Conservation (phyloP, 306 rosid genomes). For the Malus fusca region DNA sequence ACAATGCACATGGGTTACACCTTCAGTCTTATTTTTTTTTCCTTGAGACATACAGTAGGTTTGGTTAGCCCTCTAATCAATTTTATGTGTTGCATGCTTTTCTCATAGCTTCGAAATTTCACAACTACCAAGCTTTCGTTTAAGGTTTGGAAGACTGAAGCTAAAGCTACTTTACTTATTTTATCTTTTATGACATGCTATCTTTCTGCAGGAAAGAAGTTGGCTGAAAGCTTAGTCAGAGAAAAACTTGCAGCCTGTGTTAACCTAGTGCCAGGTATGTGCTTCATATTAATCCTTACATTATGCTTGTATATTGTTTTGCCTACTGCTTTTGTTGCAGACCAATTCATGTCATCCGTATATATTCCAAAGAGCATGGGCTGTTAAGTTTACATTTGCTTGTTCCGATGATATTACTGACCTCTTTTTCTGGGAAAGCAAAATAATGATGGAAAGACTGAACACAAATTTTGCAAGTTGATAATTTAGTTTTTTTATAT, state of each 20-base stretch:
- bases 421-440: not conserved
- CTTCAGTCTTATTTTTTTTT: not conserved
- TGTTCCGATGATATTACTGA: not conserved
- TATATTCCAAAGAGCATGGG: not conserved
- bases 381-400: not conserved
- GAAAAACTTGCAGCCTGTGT: constrained; percentile 98
- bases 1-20: not conserved
- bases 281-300: not conserved
- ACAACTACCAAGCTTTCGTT: not conserved
- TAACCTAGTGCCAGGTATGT: constrained; percentile 71
- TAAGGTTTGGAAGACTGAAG: not conserved
- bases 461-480: not conserved
- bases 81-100: not conserved
- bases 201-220: constrained; percentile 62
- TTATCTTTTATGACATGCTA: not conserved
- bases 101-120: not conserved
- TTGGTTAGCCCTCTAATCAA: not conserved
- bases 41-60: not conserved
- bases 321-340: not conserved
- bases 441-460: not conserved
- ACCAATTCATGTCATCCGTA: not conserved
- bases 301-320: not conserved
- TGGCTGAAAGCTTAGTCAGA: constrained; percentile 75
- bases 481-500: not conserved
- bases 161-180: not conserved